Base-by-base conservation (phyloP, 306 rosid genomes). In the Fragaria vesca region DNA sequence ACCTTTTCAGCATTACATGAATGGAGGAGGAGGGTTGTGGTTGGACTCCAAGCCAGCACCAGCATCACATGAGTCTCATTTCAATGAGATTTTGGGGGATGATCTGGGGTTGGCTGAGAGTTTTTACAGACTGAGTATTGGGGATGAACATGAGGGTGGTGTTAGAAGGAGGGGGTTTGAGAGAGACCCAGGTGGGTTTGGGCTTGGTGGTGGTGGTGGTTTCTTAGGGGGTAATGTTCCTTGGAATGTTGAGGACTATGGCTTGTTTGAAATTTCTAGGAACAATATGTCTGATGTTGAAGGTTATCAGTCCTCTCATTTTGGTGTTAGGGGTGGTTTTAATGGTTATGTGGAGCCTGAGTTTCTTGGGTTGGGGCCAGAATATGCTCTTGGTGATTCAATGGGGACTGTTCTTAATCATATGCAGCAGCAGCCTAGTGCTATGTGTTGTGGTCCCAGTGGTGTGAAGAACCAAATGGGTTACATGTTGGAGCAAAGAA, bases 91-190 rank as follows among this genome's bases (percentile, higher is more conserved):
- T 42, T 71, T 72, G 75, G 80, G 36, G 46, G 69, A 69, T 76
- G 88, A 83, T 85, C 80, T 66, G 75, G 68, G 71, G 5, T 78
- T 90, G 71, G 18, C 82, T 72, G 67, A 72, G 11, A 79, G 76
- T 77, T 85, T 85, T 58, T 60, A 18, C 9, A 71, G 84, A 42
- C 72, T 88, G 86, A 82, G 74, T 51, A 66, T 87, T 54, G 34
- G 76, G 26, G 87, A 86, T 34, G 83, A 72, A 54, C 83, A 52
- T 40, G 77, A 66, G 43, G 71, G 76, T 57, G 76, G 75, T 61
- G 52, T 73, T 46, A 74, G 57, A 78, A 78, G 70, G 80, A 73
- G 55, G 55, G 85, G 72, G 10, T 42, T 54, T 48, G 75, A 72
- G n/a, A 57, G 36, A 17, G 80, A 72, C 57, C 54, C 84, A 0